Evolutionary conservation across 2,329 filamentous ascomycete species (phyloP).

Genomic region (Akanthomyces lecanii): DNA sequence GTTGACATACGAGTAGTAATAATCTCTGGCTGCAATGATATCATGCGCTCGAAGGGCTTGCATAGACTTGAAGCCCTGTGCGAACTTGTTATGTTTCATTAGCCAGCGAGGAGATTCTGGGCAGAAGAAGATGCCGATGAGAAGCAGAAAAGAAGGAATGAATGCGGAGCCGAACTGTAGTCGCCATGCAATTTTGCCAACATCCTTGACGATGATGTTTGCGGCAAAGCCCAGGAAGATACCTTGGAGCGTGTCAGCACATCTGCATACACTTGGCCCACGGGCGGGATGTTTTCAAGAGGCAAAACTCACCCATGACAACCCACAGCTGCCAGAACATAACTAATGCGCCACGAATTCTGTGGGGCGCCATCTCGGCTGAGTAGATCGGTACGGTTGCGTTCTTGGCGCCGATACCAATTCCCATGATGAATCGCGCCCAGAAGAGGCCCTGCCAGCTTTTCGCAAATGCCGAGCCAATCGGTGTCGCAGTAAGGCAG

Average conservation of each 20-base stretch:
- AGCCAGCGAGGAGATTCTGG: slow-evolving; percentile 61
- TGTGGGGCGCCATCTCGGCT: slow-evolving; percentile 64
- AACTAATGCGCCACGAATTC: slow-evolving; percentile 66
- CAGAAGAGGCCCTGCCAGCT: slow-evolving; percentile 64
- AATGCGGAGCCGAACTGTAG: slow-evolving; percentile 59
- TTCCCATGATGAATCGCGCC: slow-evolving; percentile 62
- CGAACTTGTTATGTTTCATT: slow-evolving; percentile 58
- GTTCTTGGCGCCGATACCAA: slow-evolving; percentile 64
- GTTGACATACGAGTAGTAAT: slow-evolving; percentile 45
- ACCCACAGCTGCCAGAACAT: slow-evolving; percentile 65
- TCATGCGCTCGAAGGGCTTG: slow-evolving; percentile 44
- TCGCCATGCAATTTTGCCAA: slow-evolving; percentile 54
- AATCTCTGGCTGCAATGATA: slow-evolving; percentile 53
- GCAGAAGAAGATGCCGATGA: slow-evolving; percentile 57
- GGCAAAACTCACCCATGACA: slow-evolving; percentile 20
- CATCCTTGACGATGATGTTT: slow-evolving; percentile 51
- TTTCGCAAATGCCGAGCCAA: slow-evolving; percentile 55
- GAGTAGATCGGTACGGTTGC: slow-evolving; percentile 66
- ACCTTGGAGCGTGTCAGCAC: slow-evolving; percentile 39
- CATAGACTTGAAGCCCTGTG: slow-evolving; percentile 54
- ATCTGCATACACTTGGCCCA: slow-evolving; percentile 10
- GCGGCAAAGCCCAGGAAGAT: slow-evolving; percentile 48
- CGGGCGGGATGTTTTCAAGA: not conserved
- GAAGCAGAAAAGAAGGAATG: slow-evolving; percentile 45
- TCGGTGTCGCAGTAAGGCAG: slow-evolving; percentile 44